Percentiles rank a stretch among this genome's conserved stretches.
These are phyloP conservation scores for Byssochlamys sp. DNA, from an alignment of 2,329 filamentous ascomycete species.

Conservation along the genomic window DNA sequence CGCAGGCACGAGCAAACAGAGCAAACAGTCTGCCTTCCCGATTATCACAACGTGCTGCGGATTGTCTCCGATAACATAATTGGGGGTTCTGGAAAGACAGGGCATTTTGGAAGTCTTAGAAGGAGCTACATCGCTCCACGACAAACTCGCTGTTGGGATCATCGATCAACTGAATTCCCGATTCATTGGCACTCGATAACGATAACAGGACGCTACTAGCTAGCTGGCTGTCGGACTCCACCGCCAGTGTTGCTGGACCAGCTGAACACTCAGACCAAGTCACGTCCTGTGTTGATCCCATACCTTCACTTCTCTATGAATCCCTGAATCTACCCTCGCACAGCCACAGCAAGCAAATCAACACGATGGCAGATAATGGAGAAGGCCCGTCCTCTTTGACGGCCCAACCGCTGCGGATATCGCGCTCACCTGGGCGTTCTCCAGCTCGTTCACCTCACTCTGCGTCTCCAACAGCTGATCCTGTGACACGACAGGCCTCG, in stretches of 20 bases:
- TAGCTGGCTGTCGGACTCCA: background rate
- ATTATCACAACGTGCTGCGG: background rate
- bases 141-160: background rate
- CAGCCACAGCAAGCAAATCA: conserved; percentile 5
- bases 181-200: background rate
- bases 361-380: conserved; percentile 26
- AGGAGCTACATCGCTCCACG: background rate
- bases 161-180: background rate
- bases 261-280: background rate
- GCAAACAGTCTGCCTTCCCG: conserved; percentile 4
- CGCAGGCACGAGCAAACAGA: conserved; percentile 2
- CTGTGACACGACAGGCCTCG: conserved; percentile 41
- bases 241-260: background rate
- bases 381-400: conserved; percentile 25
- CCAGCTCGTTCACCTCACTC: conserved; percentile 17
- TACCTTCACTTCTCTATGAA: conserved; percentile 1
- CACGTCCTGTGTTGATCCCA: conserved; percentile 1
- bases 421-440: conserved; percentile 12
- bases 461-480: conserved; percentile 32
- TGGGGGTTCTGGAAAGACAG: background rate
- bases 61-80: background rate
- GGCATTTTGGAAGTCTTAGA: background rate
- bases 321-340: conserved; percentile 1
- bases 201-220: background rate
- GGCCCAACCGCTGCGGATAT: conserved; percentile 22